Base-by-base conservation (phyloP, 352 stramenopile genomes). In the Phytophthora brassicae region DNA sequence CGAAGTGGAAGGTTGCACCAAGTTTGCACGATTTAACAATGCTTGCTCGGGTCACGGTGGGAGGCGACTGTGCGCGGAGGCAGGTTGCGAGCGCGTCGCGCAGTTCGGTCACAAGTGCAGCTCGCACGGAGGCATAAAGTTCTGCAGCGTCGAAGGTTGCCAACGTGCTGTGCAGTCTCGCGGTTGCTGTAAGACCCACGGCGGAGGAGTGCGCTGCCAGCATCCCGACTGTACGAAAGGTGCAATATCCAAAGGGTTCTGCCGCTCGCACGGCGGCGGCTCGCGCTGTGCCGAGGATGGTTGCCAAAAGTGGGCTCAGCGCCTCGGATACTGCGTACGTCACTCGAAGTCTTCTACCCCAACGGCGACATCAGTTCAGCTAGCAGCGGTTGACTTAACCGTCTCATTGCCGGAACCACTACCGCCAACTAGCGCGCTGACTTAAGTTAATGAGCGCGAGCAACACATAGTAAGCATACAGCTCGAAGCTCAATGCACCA, bases 141-240 rank as follows among this genome's bases (percentile, higher is more conserved):
- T 83, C 45, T 95, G 86, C 56, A 81, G 72, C 33, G 59, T 91
- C 2, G 77, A 90, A 19, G 80, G 75, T 0, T 95, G 86, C 33
- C 64, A 81, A 20, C 83, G 85, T 41, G 81, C 80, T 5, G 86
- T 94, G 45, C 86, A 95, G 66, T 92, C 84, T 35, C 84, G 88
- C 12, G 88, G 88, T 9, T 90, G 81, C 41, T 96, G 88, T 68
- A 94, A 94, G 67, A 93, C 84, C 2, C 88, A 96, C 59, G 88
- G 88, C 7, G 88, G 88, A 11, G 88, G 88, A 24, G 84, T 92
- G 22, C 84, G 83, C n/a, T 96, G 88, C 66, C 83, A 92, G 64
- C 66, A 79, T 13, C 70, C 70, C 4, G 82, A 82, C 11, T 96
- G 88, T 55, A 81, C 78, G 29, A 95, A 95, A 61, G 88, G 86